A percentile compares a stretch with the other conserved stretches of the same genome.
phyloP scores from a whole-genome alignment of 2,329 filamentous ascomycete genomes.

The Mycocentrospora acerina region DNA sequence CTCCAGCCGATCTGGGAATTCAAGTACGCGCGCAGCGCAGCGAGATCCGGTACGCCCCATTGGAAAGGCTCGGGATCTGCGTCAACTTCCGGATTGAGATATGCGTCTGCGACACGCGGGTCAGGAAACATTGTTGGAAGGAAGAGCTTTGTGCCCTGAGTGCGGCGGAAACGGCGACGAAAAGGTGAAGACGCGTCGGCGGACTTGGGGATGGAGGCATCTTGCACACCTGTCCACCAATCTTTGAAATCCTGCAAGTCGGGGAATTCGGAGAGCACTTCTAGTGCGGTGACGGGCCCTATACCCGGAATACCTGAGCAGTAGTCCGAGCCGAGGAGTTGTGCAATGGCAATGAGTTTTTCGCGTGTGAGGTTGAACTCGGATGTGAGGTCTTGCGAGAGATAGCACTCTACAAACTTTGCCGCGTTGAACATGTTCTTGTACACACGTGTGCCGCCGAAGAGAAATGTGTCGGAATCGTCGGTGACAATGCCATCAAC shows the following conservation, averaged over 20 bases:
- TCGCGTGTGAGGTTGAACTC: slow-evolving; percentile 86
- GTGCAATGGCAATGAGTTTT: slow-evolving; percentile 85
- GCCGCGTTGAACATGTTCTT: slow-evolving; percentile 99
- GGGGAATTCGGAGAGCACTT: slow-evolving; percentile 89
- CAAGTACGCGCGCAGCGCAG: slow-evolving; percentile 78
- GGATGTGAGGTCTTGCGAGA: slow-evolving; percentile 78
- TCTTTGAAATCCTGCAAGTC: slow-evolving; percentile 74
- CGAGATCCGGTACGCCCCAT: slow-evolving; percentile 94
- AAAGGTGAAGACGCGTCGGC: slow-evolving; percentile 63
- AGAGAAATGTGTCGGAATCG: slow-evolving; percentile 94
- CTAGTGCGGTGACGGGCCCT: slow-evolving; percentile 89
- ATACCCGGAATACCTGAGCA: slow-evolving; percentile 89
- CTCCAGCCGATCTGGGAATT: slow-evolving; percentile 94
- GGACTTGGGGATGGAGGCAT: slow-evolving; percentile 61
- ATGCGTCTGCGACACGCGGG: slow-evolving; percentile 75
- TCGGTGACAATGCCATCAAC: slow-evolving; percentile 98
- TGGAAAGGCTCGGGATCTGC: slow-evolving; percentile 75
- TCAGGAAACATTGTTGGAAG: slow-evolving; percentile 79
- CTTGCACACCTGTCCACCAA: slow-evolving; percentile 84
- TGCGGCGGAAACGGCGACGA: slow-evolving; percentile 80
- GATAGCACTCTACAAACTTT: slow-evolving; percentile 96
- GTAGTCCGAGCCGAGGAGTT: slow-evolving; percentile 91
- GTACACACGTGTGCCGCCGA: slow-evolving; percentile 93
- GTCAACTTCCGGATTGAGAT: slow-evolving; percentile 85
- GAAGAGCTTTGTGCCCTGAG: slow-evolving; percentile 81